Percentiles rank a stretch among this genome's conserved stretches.
Conservation (phyloP, 2,329 filamentous ascomycete genomes). For the Alternaria gaisen region DNA sequence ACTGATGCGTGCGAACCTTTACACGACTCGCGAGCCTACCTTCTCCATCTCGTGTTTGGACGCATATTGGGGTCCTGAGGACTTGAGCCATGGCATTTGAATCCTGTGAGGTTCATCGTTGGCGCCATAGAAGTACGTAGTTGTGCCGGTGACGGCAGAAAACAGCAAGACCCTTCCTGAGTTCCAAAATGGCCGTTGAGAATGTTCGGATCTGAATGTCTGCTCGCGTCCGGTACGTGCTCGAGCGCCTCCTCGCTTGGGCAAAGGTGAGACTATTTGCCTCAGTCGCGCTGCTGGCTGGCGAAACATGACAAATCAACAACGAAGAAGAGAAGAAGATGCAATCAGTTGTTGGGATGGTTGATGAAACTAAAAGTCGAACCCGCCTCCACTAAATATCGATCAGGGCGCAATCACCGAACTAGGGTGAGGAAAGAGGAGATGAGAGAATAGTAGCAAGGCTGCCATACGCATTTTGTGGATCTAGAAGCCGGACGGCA, state of each 20-base stretch:
- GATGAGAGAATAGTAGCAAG: slow-evolving; percentile 28
- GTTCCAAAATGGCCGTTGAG: slow-evolving; percentile 55
- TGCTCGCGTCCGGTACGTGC: slow-evolving; percentile 38
- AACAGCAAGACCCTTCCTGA: slow-evolving; percentile 59
- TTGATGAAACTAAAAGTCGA: slow-evolving; percentile 25
- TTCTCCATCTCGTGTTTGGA: slow-evolving; percentile 61
- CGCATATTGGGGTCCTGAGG: slow-evolving; percentile 57
- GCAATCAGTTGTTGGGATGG: slow-evolving; percentile 24
- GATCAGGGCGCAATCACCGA: slow-evolving; percentile 30
- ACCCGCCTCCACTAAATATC: slow-evolving; percentile 35
- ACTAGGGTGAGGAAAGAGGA: slow-evolving; percentile 28
- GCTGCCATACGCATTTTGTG: slow-evolving; percentile 39
- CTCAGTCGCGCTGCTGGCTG: slow-evolving; percentile 38
- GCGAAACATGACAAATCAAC: slow-evolving; percentile 44
- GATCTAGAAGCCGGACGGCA: slow-evolving; percentile 34
- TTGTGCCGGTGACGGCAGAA: slow-evolving; percentile 59
- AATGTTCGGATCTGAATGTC: slow-evolving; percentile 24
- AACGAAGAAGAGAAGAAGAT: slow-evolving; percentile 17
- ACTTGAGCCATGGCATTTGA: slow-evolving; percentile 37
- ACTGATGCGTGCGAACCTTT: background rate
- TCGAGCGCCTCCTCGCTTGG: slow-evolving; percentile 40
- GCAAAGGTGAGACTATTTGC: slow-evolving; percentile 38
- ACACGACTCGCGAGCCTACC: slow-evolving; percentile 38
- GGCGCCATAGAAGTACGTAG: slow-evolving; percentile 62
- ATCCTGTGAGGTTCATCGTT: slow-evolving; percentile 50